Evolutionary conservation across 106 monocot species (phyloP).

Genomic region (Agapanthus africanus): DNA sequence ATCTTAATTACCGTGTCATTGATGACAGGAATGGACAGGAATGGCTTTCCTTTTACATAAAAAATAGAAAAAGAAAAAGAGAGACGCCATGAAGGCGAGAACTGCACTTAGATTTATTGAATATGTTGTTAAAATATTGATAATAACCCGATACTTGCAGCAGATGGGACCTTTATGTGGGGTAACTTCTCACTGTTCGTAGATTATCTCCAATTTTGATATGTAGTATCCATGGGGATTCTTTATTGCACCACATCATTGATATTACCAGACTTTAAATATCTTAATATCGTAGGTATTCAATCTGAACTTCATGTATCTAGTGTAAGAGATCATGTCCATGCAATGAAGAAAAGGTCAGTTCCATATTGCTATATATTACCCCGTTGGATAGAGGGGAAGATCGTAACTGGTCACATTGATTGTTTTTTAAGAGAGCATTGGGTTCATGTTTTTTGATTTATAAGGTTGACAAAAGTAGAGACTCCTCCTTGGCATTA

Average conservation of each 20-base stretch:
- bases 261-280: no score
- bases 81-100: no score
- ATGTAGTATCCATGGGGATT: not conserved
- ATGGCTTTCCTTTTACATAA: no score
- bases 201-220: not conserved
- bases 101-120: no score
- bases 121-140: no score
- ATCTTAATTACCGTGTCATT: slow-evolving; percentile 4
- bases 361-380: not conserved
- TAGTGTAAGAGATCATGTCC: not conserved
- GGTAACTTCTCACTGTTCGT: no score
- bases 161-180: no score
- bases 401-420: not conserved
- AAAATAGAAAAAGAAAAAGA: no score
- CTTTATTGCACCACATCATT: not conserved
- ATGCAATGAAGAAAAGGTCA: not conserved
- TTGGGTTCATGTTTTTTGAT: not conserved
- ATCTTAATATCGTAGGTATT: not conserved
- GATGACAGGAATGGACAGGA: slow-evolving; percentile 64
- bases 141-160: no score
- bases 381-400: not conserved
- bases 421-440: not conserved
- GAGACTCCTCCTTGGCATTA: not conserved
- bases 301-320: not conserved
- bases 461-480: not conserved